phyloP scores from a whole-genome alignment of 805 yeast genomes.

The Pichia paraexigua region DNA sequence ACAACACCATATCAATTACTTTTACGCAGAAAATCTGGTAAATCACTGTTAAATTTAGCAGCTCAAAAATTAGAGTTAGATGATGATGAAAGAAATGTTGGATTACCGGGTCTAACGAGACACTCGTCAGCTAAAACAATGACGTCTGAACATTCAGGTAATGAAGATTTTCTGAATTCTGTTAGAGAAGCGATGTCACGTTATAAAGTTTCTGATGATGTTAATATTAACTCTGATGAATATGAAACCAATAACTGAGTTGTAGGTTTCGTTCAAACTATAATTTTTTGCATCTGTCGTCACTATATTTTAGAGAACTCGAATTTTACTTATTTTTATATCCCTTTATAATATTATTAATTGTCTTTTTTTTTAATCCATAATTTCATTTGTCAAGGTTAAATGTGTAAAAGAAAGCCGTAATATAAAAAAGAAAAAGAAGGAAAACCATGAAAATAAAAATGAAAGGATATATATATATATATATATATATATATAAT shows the following conservation, averaged over 20 bases:
- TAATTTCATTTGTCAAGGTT: background rate
- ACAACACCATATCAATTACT: constrained; percentile 31
- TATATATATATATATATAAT: no score
- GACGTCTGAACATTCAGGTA: constrained; percentile 16
- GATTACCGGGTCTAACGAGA: constrained; percentile 29
- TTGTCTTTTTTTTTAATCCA: background rate
- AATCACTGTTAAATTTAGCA: constrained; percentile 60
- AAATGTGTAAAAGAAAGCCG: background rate
- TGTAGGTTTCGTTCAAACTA: no score
- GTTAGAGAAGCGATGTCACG: constrained; percentile 37
- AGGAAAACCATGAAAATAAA: background rate
- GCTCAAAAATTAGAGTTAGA: constrained; percentile 59
- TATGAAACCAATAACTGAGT: constrained; percentile 38
- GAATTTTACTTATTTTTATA: no score
- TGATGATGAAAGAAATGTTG: constrained; percentile 44
- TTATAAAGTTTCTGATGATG: constrained; percentile 29
- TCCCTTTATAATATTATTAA: background rate
- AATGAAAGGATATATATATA: background rate
- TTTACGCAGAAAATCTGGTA: constrained; percentile 65
- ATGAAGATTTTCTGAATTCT: constrained; percentile 31
- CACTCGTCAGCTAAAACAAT: constrained; percentile 22
- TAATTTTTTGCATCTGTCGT: background rate
- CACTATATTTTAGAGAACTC: background rate
- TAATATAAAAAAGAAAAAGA: background rate
- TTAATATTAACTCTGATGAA: constrained; percentile 46